phyloP scores from a whole-genome alignment of 805 yeast genomes.

The Pichia sporocuriosa region DNA sequence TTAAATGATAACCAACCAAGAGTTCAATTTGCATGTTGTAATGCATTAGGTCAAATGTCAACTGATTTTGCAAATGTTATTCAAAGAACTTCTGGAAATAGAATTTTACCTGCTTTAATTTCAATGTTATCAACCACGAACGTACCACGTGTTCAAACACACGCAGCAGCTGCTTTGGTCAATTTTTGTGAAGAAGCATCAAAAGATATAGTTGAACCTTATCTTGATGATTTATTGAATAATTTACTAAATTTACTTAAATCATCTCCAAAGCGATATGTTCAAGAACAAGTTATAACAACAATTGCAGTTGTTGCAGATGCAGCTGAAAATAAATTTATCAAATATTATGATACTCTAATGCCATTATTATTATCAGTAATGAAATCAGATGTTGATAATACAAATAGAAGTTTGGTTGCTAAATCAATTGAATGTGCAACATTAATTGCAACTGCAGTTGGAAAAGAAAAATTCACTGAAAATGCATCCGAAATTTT shows the following conservation, averaged over 20 bases:
- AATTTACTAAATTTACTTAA: constrained; percentile 71
- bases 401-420: constrained; percentile 69
- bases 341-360: constrained; percentile 87
- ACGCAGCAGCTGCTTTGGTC: constrained; percentile 97
- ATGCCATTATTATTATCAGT: constrained; percentile 85
- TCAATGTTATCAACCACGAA: constrained; percentile 66
- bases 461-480: constrained; percentile 82
- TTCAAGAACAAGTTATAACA: constrained; percentile 94
- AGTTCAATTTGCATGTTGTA: constrained; percentile 96
- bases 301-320: constrained; percentile 97
- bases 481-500: constrained; percentile 71
- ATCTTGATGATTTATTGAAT: constrained; percentile 70
- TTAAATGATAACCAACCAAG: constrained; percentile 83
- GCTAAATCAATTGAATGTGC: constrained; percentile 96
- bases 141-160: constrained; percentile 92
- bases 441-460: constrained; percentile 89
- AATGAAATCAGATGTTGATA: constrained; percentile 68
- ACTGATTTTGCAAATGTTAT: constrained; percentile 91
- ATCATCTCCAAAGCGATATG: constrained; percentile 76
- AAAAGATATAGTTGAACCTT: constrained; percentile 86
- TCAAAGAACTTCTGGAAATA: constrained; percentile 72
- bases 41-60: constrained; percentile 93
- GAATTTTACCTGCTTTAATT: constrained; percentile 82
- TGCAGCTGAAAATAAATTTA: constrained; percentile 83
- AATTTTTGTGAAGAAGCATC: constrained; percentile 91